These are phyloP conservation scores for Speleostelium caveatum DNA, from an alignment of 78 protist species.

Conservation along the genomic window DNA sequence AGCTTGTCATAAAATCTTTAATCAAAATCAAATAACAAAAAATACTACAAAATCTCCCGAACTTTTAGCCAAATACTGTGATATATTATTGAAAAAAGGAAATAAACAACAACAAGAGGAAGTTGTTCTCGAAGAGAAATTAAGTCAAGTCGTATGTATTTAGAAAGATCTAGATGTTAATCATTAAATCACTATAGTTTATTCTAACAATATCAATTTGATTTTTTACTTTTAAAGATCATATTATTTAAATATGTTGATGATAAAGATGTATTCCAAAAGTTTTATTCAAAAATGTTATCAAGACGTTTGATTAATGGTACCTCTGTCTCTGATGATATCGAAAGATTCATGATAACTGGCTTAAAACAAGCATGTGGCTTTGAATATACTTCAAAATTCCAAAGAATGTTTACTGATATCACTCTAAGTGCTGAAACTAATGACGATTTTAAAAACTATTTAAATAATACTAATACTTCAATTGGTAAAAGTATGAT, in stretches of 20 bases:
- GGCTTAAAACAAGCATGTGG: constrained; percentile 87
- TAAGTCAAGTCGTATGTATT: constrained; percentile 71
- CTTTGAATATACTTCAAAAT: constrained; percentile 80
- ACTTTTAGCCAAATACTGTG: constrained; percentile 89
- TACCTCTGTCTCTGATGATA: constrained; percentile 86
- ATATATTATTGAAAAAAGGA: constrained; percentile 77
- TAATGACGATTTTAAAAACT: constrained; percentile 70
- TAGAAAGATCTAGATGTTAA: too few species aligned
- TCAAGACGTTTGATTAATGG: constrained; percentile 81
- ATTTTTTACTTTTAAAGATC: constrained; percentile 41
- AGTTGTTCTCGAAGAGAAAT: constrained; percentile 81
- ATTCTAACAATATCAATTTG: neutral
- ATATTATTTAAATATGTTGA: constrained; percentile 86
- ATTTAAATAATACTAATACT: constrained; percentile 11
- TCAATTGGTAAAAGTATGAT: constrained; percentile 49
- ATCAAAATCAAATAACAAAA: constrained; percentile 59
- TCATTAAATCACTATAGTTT: neutral
- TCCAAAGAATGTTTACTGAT: constrained; percentile 89
- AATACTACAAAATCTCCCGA: constrained; percentile 83
- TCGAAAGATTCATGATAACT: constrained; percentile 79
- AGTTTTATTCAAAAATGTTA: constrained; percentile 83
- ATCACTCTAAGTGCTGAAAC: constrained; percentile 78
- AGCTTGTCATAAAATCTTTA: constrained; percentile 85
- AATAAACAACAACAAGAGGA: constrained; percentile 64
- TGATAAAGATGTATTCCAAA: constrained; percentile 91